These are phyloP conservation scores for Sequoia sempervirens DNA, from an alignment of 75 land plant species.

Conservation along the genomic window DNA sequence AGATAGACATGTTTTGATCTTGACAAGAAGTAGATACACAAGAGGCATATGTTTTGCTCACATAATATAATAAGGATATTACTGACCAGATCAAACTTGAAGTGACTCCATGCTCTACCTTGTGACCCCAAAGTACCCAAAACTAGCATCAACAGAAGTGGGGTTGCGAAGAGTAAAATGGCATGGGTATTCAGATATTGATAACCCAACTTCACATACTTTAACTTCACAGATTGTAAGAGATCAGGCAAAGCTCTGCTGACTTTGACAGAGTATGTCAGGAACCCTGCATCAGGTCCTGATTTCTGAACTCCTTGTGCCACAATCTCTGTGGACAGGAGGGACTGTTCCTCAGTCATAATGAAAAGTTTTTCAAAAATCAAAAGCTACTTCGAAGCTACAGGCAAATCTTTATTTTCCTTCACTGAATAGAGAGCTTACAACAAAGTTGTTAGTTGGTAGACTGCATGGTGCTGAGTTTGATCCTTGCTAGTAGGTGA, in stretches of 20 bases:
- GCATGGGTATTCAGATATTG: constrained; percentile 39
- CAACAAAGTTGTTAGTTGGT: background rate
- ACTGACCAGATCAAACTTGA: constrained; percentile 22
- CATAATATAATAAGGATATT: constrained; percentile 3
- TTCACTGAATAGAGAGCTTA: background rate
- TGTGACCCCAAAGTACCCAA: background rate
- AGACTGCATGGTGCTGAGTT: background rate
- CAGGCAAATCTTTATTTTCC: background rate
- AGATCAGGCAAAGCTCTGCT: constrained; percentile 32
- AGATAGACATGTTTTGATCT: constrained; percentile 15
- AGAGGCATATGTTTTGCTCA: constrained; percentile 10
- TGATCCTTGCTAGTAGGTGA: background rate
- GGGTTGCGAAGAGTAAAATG: constrained; percentile 22
- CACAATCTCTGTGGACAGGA: constrained; percentile 20
- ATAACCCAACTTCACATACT: constrained; percentile 48
- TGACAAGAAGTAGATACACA: constrained; percentile 38
- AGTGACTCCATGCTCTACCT: background rate
- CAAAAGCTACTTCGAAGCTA: background rate
- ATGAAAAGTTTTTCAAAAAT: background rate
- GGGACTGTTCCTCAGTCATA: constrained; percentile 14
- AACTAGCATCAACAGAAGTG: constrained; percentile 9
- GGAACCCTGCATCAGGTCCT: constrained; percentile 12
- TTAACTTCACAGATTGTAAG: constrained; percentile 32
- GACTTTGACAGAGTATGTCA: constrained; percentile 13
- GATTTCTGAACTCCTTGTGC: constrained; percentile 12